Base-by-base conservation (phyloP, 23 red algal genomes). In the Gracilaria domingensis region DNA sequence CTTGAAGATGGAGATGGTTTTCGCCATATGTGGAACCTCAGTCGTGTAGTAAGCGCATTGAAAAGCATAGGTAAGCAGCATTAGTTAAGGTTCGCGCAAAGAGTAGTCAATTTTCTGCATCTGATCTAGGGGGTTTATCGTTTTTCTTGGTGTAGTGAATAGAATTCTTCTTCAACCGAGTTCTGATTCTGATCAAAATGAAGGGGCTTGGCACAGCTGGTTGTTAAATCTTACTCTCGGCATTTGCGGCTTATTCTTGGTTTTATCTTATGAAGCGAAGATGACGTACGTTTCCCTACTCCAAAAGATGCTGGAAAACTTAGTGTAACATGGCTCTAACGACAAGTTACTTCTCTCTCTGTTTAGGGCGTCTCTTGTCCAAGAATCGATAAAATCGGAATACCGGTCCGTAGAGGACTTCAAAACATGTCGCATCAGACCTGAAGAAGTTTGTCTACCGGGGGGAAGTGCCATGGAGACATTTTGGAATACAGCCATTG, bases 401-500 rank as follows among this genome's bases (percentile, higher is more conserved):
- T 90, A 28, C 42, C 37, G 29, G 4, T 76, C 71, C 4, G 29
- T 78, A 13, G 53, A 80, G 30, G 87, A 90, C 24, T 50, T 90
- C 11, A 59, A 81, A 28, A 80, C 24, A 1, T 90, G 87, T 80
- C 71, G 71, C 1, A 90, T 90, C 0, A 23, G 12, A 16, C 53
- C 87, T 7, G 57, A 62, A 30, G 87, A 90, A 29, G 74, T 90
- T 7, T 90, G 87, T 74, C 8, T 90, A 32, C 73, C 87, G 0
- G 57, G 57, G 36, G 87, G 87, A 5, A 54, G 87, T 14, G 73
- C 87, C 33, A 18, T 90, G 8, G 35, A 80, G 30, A 37, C 29
- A 5, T 90, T 90, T 34, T 90, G 87, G 87, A 80, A 66, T 25
- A 17, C 71, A 4, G 73, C 61, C 5, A 80, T 90, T 26, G 87